A percentile compares a stretch with the other conserved stretches of the same genome.
Conservation (phyloP, 2,329 filamentous ascomycete species). For the Aureobasidium uvarum region DNA sequence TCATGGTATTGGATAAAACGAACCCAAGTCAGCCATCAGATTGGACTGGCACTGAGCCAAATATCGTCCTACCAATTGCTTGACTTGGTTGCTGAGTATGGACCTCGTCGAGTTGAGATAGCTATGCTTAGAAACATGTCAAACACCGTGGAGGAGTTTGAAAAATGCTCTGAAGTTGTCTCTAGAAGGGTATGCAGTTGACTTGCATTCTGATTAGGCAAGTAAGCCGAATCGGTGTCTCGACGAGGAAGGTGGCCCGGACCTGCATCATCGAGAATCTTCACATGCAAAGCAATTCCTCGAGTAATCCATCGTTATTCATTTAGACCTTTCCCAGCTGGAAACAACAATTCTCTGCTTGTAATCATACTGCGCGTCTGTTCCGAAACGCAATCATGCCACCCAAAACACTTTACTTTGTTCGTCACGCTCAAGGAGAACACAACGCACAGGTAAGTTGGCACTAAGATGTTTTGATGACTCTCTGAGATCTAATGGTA, state of each 20-base stretch:
- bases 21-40: background rate
- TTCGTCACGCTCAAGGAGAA: constrained; percentile 71
- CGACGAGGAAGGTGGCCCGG: background rate
- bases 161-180: too few relatives aligned
- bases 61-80: background rate
- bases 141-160: too few relatives aligned
- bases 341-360: background rate
- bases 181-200: too few relatives aligned
- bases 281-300: background rate
- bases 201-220: too few relatives aligned
- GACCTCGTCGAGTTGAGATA: too few relatives aligned
- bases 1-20: too few relatives aligned
- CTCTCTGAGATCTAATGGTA: constrained; percentile 33
- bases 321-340: background rate
- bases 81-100: background rate
- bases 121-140: too few relatives aligned
- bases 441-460: constrained; percentile 58
- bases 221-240: background rate
- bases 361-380: background rate
- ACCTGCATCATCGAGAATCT: background rate
- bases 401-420: constrained; percentile 57
- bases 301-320: background rate
- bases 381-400: background rate
- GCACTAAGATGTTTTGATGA: background rate
- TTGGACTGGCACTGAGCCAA: background rate